Percentiles rank a stretch among this genome's conserved stretches.
phyloP scores from a whole-genome alignment of 140 eudicot genomes.

The Artemisia princeps region DNA sequence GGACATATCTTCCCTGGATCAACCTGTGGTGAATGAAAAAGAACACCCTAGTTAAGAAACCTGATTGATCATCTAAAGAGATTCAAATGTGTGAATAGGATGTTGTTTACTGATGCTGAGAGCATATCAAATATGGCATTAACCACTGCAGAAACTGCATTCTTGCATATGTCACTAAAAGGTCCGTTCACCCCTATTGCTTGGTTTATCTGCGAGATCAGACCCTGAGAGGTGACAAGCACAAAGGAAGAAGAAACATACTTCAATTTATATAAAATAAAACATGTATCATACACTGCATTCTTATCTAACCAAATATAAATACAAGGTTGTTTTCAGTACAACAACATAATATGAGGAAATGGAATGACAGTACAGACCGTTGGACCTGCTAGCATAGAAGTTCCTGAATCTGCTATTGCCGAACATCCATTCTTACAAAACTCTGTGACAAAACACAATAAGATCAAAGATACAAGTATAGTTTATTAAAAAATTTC shows the following conservation, averaged over 20 bases:
- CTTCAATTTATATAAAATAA: neutral
- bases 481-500: neutral
- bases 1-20: neutral
- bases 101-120: neutral
- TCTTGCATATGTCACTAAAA: neutral
- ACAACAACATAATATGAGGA: neutral
- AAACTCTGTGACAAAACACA: conserved; percentile 35
- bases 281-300: neutral
- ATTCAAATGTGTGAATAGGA: neutral
- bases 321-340: neutral
- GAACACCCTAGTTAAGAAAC: neutral
- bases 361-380: conserved; percentile 26
- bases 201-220: conserved; percentile 4
- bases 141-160: neutral
- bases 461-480: neutral
- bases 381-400: conserved; percentile 77
- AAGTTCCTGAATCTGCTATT: conserved; percentile 83
- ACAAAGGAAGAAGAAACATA: neutral
- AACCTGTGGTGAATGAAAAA: neutral
- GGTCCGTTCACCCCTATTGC: conserved; percentile 10
- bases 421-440: conserved; percentile 68
- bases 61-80: neutral
- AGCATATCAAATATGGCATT: neutral
- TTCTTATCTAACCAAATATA: neutral
- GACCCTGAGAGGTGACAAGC: neutral